A percentile compares a stretch with the other conserved stretches of the same genome.
These are phyloP conservation scores for Saccharomycopsis oosterbeekiorum DNA, from an alignment of 805 yeast genomes.

Conservation along the genomic window DNA sequence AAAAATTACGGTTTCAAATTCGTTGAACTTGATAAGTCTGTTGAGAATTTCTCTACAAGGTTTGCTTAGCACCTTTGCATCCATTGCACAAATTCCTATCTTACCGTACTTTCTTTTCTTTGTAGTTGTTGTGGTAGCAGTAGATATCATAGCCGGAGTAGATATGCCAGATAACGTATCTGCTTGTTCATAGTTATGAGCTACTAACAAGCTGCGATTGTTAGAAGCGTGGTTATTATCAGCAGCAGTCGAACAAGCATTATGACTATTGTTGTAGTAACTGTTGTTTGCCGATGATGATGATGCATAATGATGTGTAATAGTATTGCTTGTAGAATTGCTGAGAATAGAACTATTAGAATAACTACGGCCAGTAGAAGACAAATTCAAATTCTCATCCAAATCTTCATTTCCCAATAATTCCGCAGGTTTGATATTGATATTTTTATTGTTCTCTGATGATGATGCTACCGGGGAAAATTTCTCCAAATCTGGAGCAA, in stretches of 20 bases:
- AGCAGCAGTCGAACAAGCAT: not conserved
- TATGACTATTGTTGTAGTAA: not conserved
- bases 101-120: constrained; percentile 42
- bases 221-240: not conserved
- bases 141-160: not conserved
- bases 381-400: not conserved
- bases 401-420: not conserved
- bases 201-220: not conserved
- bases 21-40: constrained; percentile 82
- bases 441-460: constrained; percentile 30
- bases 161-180: not conserved
- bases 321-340: not conserved
- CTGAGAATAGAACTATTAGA: not conserved
- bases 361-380: not conserved
- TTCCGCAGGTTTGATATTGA: not conserved
- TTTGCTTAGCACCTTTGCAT: constrained; percentile 87
- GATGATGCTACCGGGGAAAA: constrained; percentile 65
- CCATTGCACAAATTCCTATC: constrained; percentile 99
- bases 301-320: not conserved
- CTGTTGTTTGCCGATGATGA: not conserved
- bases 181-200: not conserved
- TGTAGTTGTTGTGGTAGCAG: not conserved
- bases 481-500: constrained; percentile 68
- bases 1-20: constrained; percentile 91
- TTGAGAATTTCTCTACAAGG: constrained; percentile 90